A percentile compares a stretch with the other conserved stretches of the same genome.
These are phyloP conservation scores for Heritiera fomes DNA, from an alignment of 345 rosid species.

Conservation along the genomic window DNA sequence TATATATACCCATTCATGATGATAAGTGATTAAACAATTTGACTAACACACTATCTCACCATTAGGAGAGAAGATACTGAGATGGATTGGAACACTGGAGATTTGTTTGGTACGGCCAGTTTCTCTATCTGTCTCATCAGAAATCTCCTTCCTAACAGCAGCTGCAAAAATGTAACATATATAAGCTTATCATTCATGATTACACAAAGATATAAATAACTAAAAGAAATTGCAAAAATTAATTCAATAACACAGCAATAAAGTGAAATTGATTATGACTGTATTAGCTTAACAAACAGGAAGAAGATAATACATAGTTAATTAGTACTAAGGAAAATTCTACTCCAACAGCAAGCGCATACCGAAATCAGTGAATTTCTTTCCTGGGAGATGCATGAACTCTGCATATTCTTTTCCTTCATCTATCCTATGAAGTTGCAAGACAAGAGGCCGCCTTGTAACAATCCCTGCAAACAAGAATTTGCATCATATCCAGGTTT, in stretches of 20 bases:
- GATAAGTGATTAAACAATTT: neutral
- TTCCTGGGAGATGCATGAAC: slow-evolving; percentile 93
- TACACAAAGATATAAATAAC: neutral
- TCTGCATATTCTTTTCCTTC: slow-evolving; percentile 95
- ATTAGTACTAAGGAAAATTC: neutral
- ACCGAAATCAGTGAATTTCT: slow-evolving; percentile 89
- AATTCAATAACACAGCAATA: neutral
- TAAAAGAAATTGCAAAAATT: slow-evolving; percentile 9
- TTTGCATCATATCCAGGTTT: slow-evolving; percentile 20
- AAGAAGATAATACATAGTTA: neutral
- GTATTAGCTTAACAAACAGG: neutral
- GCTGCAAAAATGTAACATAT: slow-evolving; percentile 39
- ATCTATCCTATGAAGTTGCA: slow-evolving; percentile 89
- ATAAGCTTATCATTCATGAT: slow-evolving; percentile 17
- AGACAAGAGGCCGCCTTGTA: slow-evolving; percentile 93
- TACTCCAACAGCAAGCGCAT: slow-evolving; percentile 19
- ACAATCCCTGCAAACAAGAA: slow-evolving; percentile 75
- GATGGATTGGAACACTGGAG: slow-evolving; percentile 90
- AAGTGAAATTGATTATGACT: neutral
- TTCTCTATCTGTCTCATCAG: slow-evolving; percentile 96
- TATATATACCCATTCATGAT: neutral
- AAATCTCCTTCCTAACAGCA: slow-evolving; percentile 86
- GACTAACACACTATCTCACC: slow-evolving; percentile 48
- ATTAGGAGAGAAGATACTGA: slow-evolving; percentile 90
- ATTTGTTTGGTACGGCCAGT: slow-evolving; percentile 84